Evolutionary conservation across 1,139 yeast species (phyloP).

Genomic region (Geotrichum macrosporum): DNA sequence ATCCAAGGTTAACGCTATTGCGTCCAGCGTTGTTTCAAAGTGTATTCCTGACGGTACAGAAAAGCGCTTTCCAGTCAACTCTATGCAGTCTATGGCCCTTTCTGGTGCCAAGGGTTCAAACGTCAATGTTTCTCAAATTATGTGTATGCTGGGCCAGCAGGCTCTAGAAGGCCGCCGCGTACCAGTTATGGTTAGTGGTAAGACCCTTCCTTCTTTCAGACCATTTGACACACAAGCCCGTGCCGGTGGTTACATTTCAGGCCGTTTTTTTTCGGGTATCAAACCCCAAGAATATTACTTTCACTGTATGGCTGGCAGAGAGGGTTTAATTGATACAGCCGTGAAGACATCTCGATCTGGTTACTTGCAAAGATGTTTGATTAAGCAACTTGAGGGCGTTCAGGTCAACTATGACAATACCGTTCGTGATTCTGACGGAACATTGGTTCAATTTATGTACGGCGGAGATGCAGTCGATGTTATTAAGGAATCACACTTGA

Average conservation of each 20-base stretch:
- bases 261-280: constrained; percentile 96
- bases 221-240: constrained; percentile 96
- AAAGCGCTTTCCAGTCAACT: constrained; percentile 91
- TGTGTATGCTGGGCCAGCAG: constrained; percentile 99
- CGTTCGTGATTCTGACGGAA: constrained; percentile 93
- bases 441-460: constrained; percentile 87
- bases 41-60: constrained; percentile 97
- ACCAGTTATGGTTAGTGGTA: constrained; percentile 98
- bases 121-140: constrained; percentile 97
- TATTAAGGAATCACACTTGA: constrained; percentile 90
- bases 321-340: constrained; percentile 98
- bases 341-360: constrained; percentile 99
- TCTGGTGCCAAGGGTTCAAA: constrained; percentile 99
- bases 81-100: constrained; percentile 98
- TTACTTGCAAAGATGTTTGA: constrained; percentile 95
- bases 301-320: constrained; percentile 99
- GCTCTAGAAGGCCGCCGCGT: constrained; percentile 99
- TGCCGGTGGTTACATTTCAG: constrained; percentile 98
- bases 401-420: constrained; percentile 91
- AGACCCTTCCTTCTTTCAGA: constrained; percentile 92
- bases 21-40: constrained; percentile 86
- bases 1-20: constrained; percentile 84
- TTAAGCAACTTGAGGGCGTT: constrained; percentile 97
- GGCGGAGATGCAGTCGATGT: constrained; percentile 98
- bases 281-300: constrained; percentile 99